Conservation (phyloP, 192 early-diverging fungal genomes). For the Dissophora globulifera region DNA sequence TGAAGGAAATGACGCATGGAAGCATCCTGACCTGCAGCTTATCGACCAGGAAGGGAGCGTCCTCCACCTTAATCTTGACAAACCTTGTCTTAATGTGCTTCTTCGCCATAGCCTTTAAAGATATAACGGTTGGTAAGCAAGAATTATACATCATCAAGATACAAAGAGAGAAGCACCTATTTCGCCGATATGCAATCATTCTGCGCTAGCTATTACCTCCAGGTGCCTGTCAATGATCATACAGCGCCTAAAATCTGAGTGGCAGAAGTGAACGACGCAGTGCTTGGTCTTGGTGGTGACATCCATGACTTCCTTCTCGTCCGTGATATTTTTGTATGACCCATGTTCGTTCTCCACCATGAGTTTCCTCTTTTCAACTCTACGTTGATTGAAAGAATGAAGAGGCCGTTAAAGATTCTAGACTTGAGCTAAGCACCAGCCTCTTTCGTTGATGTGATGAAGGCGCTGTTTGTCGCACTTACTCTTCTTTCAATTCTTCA, state of each 20-base stretch:
- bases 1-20: slow-evolving; percentile 86
- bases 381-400: slow-evolving; percentile 31
- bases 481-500: slow-evolving; percentile 88
- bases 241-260: slow-evolving; percentile 94
- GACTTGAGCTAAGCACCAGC: background rate
- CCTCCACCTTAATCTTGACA: slow-evolving; percentile 87
- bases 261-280: slow-evolving; percentile 90
- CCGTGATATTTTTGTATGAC: slow-evolving; percentile 74
- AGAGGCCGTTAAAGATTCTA: too few relatives aligned
- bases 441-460: background rate
- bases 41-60: slow-evolving; percentile 91
- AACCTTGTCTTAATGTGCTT: slow-evolving; percentile 90
- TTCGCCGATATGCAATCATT: too few relatives aligned
- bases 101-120: slow-evolving; percentile 66
- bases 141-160: too few relatives aligned
- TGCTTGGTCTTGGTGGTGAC: slow-evolving; percentile 77
- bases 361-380: slow-evolving; percentile 69
- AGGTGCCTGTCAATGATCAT: slow-evolving; percentile 94
- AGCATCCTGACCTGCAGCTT: slow-evolving; percentile 88
- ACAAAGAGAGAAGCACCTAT: too few relatives aligned
- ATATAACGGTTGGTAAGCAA: background rate
- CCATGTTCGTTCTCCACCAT: slow-evolving; percentile 78
- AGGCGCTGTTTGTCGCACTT: slow-evolving; percentile 21
- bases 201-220: slow-evolving; percentile 63
- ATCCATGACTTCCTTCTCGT: slow-evolving; percentile 88